A percentile compares a stretch with the other conserved stretches of the same genome.
phyloP scores from a whole-genome alignment of 495 filamentous ascomycete genomes.

The Aspergillus indologenus region DNA sequence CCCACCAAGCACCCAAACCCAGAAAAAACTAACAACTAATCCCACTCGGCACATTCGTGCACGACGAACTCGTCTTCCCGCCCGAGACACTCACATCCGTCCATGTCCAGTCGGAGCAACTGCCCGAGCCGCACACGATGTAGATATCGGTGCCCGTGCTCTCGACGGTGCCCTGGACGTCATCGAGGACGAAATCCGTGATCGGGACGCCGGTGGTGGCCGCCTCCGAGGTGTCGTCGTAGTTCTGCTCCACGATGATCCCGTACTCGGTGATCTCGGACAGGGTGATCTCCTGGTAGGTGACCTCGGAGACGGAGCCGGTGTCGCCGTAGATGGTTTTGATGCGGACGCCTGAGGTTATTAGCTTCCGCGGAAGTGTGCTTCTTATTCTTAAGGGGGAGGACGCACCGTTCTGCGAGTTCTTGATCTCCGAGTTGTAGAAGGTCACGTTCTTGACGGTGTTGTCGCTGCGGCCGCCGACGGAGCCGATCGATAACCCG shows the following conservation, averaged over 20 bases:
- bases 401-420: constrained; percentile 37
- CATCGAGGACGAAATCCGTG: constrained; percentile 47
- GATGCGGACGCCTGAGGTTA: constrained; percentile 44
- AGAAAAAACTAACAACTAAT: neutral
- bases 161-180: constrained; percentile 47
- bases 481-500: constrained; percentile 63
- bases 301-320: constrained; percentile 55
- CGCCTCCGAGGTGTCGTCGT: constrained; percentile 53
- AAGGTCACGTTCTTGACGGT: constrained; percentile 55
- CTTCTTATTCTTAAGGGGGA: neutral
- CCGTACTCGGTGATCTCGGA: constrained; percentile 55
- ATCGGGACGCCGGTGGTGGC: constrained; percentile 61
- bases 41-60: constrained; percentile 35
- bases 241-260: constrained; percentile 67
- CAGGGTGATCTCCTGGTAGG: constrained; percentile 59
- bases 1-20: too few species aligned
- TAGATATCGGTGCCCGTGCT: constrained; percentile 42
- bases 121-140: constrained; percentile 48
- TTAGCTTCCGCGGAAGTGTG: neutral
- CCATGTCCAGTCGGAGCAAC: constrained; percentile 46
- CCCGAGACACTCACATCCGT: constrained; percentile 42
- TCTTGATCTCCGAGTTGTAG: constrained; percentile 45
- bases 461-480: constrained; percentile 60
- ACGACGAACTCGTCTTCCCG: constrained; percentile 40
- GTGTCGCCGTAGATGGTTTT: constrained; percentile 59